phyloP scores from a whole-genome alignment of 2,329 filamentous ascomycete species.

The Lomentospora prolificans region DNA sequence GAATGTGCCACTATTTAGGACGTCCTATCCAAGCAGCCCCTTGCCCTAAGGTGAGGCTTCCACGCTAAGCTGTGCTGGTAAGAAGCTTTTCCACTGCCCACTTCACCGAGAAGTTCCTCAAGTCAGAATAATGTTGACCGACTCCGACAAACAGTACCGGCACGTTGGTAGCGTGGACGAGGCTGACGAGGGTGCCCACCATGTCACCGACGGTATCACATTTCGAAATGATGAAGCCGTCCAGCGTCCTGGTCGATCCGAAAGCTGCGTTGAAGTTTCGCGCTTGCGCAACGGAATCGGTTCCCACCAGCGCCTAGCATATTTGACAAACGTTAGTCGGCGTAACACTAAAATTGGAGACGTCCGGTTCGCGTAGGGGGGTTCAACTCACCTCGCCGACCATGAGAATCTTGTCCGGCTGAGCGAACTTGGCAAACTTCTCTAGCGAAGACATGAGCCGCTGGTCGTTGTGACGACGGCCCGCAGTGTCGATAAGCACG shows the following conservation, averaged over 20 bases:
- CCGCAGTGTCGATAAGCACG: slow-evolving; percentile 93
- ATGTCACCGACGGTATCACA: slow-evolving; percentile 99
- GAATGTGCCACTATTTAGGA: too few relatives aligned
- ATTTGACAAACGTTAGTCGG: slow-evolving; percentile 16
- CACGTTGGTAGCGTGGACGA: slow-evolving; percentile 94
- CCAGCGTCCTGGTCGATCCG: slow-evolving; percentile 67
- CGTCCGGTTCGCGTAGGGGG: too few relatives aligned
- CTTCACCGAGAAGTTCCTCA: slow-evolving; percentile 58
- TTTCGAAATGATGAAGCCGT: slow-evolving; percentile 97
- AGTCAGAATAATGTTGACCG: slow-evolving; percentile 59
- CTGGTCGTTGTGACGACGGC: slow-evolving; percentile 88
- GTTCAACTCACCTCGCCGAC: slow-evolving; percentile 51
- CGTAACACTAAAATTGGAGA: neutral
- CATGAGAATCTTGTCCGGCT: slow-evolving; percentile 98
- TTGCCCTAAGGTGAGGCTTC: too few relatives aligned
- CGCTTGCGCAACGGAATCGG: slow-evolving; percentile 89
- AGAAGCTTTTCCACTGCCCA: slow-evolving; percentile 61
- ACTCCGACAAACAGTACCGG: slow-evolving; percentile 86
- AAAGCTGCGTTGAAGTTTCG: slow-evolving; percentile 94
- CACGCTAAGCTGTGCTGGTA: slow-evolving; percentile 28
- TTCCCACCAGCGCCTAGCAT: slow-evolving; percentile 70
- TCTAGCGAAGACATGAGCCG: slow-evolving; percentile 93
- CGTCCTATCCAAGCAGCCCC: too few relatives aligned
- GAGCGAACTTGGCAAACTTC: slow-evolving; percentile 93
- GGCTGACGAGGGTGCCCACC: slow-evolving; percentile 89